Evolutionary conservation across 371 early-diverging fungal species (phyloP), one percentile per base, ranked within the genome.

Genomic region (Aphelidium insulamus): DNA sequence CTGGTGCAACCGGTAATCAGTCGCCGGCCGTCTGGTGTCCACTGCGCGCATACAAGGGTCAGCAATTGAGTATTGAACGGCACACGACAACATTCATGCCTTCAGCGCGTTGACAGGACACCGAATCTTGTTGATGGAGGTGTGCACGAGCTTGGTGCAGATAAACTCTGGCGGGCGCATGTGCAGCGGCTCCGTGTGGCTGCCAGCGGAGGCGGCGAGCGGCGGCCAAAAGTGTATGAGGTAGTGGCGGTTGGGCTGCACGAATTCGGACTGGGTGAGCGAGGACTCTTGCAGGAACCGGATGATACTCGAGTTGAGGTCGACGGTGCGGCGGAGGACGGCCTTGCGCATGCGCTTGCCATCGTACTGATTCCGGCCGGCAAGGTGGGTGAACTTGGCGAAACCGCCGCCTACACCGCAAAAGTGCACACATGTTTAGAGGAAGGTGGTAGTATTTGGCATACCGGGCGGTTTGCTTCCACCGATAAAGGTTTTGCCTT

Each of bases 1-100:
- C 80, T 82, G 0, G 88, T 76, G 1, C 87, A 82, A 0, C 98
- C 99, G 2, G 97, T 92, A 21, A 98, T 81, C 12, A 98, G 56
- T 32, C 98, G 76, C 23, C 98, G 66, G 3, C 99, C 99, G 57
- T 99, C 98, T 0, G 98, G 98, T 7, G 90, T 92, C 92, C 97
- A 99, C 72, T 81, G 37, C 3, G 39, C 9, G 19, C 26, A 29
- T 8, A 16, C n/a, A 5, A 23, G 29, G 30, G 15, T 21, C 9
- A 11, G 20, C 30, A 2, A 21, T 25, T 27, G 24, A 3, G n/a
- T 4, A 6, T 6, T 11, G 8, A 28, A 23, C 11, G 25, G 32
- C 12, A 6, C 29, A 34, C 16, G n/a, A 19, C 19, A 21, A 39
- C 14, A 16, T 8, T 5, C 7, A 24, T 69, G 80, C 85, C 48